A percentile compares a stretch with the other conserved stretches of the same genome.
These are phyloP conservation scores for Rosa lucieae DNA, from an alignment of 306 rosid species.

Conservation along the genomic window DNA sequence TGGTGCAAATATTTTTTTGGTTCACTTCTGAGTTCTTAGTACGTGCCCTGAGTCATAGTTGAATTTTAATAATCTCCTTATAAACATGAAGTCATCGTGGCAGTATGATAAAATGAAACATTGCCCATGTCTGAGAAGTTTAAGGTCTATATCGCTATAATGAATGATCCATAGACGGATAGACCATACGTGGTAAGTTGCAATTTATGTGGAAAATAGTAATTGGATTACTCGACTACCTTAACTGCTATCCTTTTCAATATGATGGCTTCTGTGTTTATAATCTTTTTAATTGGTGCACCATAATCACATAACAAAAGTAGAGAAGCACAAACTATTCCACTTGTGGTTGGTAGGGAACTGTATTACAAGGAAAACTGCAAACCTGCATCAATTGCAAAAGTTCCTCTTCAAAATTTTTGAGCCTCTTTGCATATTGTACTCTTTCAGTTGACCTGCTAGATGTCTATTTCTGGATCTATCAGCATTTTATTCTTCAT, in stretches of 20 bases:
- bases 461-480: neutral
- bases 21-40: neutral
- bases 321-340: neutral
- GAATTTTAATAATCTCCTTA: too few species aligned
- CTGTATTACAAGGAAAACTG: neutral
- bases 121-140: too few species aligned
- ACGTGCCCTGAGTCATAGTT: neutral
- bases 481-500: neutral
- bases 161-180: too few species aligned
- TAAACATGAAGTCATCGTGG: too few species aligned
- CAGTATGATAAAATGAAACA: too few species aligned
- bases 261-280: neutral
- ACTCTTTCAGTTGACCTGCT: neutral
- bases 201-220: too few species aligned
- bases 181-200: too few species aligned
- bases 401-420: neutral
- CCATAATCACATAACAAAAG: neutral
- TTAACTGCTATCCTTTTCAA: neutral
- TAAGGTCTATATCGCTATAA: too few species aligned
- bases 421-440: neutral
- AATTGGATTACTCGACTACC: too few species aligned
- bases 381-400: neutral
- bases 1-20: constrained; percentile 10
- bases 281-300: neutral
- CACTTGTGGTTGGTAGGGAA: neutral